A percentile compares a stretch with the other conserved stretches of the same genome.
Evolutionary conservation across 2,329 filamentous ascomycete species (phyloP).

Genomic region (Diaporthe australafricana): DNA sequence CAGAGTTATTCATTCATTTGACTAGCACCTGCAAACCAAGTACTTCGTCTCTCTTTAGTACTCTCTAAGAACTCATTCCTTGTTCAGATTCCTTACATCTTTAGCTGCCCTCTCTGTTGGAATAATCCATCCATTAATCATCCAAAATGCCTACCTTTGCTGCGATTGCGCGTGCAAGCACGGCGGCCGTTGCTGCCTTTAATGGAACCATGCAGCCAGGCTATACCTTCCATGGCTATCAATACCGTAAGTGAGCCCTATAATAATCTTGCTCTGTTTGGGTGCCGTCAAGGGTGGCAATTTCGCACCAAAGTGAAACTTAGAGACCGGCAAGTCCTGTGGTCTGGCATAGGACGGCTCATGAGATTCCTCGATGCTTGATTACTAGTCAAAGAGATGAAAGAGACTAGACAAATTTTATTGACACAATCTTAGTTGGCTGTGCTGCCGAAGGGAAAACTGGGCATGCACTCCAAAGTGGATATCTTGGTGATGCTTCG

Average conservation of each 20-base stretch:
- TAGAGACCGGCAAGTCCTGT: background rate
- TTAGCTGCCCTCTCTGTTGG: background rate
- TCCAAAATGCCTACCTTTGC: background rate
- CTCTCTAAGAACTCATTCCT: background rate
- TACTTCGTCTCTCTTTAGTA: no score
- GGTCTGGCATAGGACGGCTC: background rate
- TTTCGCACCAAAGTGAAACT: background rate
- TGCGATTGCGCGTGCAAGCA: background rate
- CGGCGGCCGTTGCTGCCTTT: background rate
- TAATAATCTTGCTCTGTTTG: background rate
- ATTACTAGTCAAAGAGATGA: background rate
- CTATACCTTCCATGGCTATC: background rate
- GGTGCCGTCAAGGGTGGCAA: no score
- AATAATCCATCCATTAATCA: no score
- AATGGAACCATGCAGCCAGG: conserved; percentile 5
- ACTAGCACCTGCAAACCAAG: background rate
- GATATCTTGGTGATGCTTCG: background rate
- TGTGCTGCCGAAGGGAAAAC: background rate
- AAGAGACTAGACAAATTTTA: background rate
- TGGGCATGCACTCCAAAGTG: background rate
- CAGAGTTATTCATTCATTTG: background rate
- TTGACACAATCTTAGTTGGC: background rate
- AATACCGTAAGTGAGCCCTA: background rate
- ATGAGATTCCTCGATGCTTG: background rate
- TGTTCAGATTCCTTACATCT: background rate